A percentile compares a stretch with the other conserved stretches of the same genome.
phyloP scores from a whole-genome alignment of 225 moss, liverwort and hornwort genomes.

The Asterella californica region DNA sequence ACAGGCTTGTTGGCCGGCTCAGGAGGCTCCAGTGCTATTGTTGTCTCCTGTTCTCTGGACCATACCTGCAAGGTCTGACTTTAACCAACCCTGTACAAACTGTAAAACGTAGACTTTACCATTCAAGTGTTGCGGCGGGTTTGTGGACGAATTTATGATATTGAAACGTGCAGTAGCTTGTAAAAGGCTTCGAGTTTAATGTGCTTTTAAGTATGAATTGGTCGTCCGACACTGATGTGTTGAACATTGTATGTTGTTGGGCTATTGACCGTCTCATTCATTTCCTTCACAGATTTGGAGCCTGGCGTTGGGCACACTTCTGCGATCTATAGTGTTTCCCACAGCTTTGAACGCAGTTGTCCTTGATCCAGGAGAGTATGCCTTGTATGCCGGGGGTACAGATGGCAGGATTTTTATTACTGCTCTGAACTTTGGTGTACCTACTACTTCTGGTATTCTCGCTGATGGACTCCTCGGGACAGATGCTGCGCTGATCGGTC shows the following conservation, averaged over 20 bases:
- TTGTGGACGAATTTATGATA: background rate
- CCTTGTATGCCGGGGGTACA: slow-evolving; percentile 90
- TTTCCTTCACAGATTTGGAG: slow-evolving; percentile 83
- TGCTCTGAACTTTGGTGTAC: slow-evolving; percentile 92
- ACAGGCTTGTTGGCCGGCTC: slow-evolving; percentile 91
- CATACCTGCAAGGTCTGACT: slow-evolving; percentile 89
- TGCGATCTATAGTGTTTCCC: slow-evolving; percentile 94
- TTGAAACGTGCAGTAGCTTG: background rate
- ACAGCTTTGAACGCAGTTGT: slow-evolving; percentile 81
- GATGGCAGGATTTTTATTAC: slow-evolving; percentile 98
- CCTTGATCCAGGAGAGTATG: slow-evolving; percentile 94
- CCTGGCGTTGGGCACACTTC: slow-evolving; percentile 79
- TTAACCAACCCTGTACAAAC: background rate
- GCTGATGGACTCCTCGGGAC: slow-evolving; percentile 87
- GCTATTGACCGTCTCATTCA: background rate
- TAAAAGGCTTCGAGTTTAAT: background rate
- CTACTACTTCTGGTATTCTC: slow-evolving; percentile 78
- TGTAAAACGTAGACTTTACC: background rate
- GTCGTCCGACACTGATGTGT: background rate
- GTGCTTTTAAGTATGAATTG: background rate
- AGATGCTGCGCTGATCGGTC: slow-evolving; percentile 93
- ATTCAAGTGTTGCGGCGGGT: background rate
- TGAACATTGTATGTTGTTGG: background rate
- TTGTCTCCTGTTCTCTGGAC: slow-evolving; percentile 95
- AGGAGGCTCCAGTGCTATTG: slow-evolving; percentile 94